Evolutionary conservation across 768 basidiomycete genomes (phyloP), one percentile per base, ranked within the genome.

Genomic region (Mycena pura): DNA sequence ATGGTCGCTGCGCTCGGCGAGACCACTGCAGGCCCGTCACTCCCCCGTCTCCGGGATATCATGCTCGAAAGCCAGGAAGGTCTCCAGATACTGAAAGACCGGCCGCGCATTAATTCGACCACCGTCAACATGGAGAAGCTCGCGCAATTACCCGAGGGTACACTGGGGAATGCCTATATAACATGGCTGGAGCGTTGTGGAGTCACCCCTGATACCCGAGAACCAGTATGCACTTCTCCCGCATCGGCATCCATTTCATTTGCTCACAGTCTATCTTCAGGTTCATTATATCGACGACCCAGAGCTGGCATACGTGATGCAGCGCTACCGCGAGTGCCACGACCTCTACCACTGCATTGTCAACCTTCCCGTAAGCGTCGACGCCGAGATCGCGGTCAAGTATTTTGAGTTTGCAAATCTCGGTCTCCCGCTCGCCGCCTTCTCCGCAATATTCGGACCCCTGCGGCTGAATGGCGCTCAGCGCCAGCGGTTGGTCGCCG

Each of bases 271-370:
- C 31, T 54, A 4, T 28, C 22, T 17, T 10, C 69, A 98, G 96
- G 96, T 97, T 6, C 92, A 90, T 65, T 99, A 98, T 70, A 90
- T 99, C 57, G 86, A 91, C 70, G 94, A 98, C 69, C 95, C 95
- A 2, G 96, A 97, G 69, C 85, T 97, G 11, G 97, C 97, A 24
- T 99, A 97, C 74, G 92, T 99, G 55, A 94, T 99, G 91, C 93
- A 96, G 67, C 90, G 96, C 49, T 99, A 99, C 74, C 90, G 96
- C 24, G 96, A 99, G 77, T 96, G 92, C 64, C 97, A 99, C 76
- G 96, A 99, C 77, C 90, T 99, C 67, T 97, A 98, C 72, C 97
- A 99, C 71, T 93, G 92, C 69, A 84, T 99, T 61, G 88, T 88
- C 77, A 87, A 87, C 67, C 82, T 99, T 9, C 95, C 95, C 0